Conservation (phyloP, 805 yeast species). For the Metschnikowia aberdeeniae region DNA sequence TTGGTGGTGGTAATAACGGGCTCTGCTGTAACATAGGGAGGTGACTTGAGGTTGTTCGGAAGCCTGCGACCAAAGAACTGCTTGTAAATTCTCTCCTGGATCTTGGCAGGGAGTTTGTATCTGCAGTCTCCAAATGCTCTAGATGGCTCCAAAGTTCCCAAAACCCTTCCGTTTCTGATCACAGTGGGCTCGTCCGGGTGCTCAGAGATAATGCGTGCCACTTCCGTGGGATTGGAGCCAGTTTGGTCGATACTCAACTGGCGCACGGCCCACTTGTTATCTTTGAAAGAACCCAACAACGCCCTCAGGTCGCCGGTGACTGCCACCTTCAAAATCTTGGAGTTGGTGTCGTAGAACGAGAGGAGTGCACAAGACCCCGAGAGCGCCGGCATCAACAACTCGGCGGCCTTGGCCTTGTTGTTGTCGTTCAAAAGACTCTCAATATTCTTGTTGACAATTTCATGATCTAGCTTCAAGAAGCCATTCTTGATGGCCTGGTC, state of each 20-base stretch:
- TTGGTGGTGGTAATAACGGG: conserved; percentile 86
- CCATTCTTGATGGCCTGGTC: conserved; percentile 81
- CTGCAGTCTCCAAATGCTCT: conserved; percentile 97
- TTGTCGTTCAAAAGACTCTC: conserved; percentile 66
- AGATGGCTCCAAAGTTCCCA: conserved; percentile 92
- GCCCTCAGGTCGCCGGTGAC: conserved; percentile 97
- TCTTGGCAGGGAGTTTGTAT: conserved; percentile 74
- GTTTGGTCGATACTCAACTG: conserved; percentile 91
- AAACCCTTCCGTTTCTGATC: conserved; percentile 79
- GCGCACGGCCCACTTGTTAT: conserved; percentile 80
- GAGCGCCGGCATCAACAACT: conserved; percentile 82
- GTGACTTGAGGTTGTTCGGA: conserved; percentile 72
- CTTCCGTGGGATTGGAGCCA: conserved; percentile 86
- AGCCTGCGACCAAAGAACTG: conserved; percentile 78
- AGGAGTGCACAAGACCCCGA: conserved; percentile 93
- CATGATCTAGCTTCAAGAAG: conserved; percentile 78
- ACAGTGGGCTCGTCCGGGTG: conserved; percentile 91
- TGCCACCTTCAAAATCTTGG: conserved; percentile 75
- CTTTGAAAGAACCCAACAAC: conserved; percentile 67
- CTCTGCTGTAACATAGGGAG: conserved; percentile 97
- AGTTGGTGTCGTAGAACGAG: conserved; percentile 77
- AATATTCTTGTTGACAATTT: conserved; percentile 73
- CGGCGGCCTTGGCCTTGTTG: conserved; percentile 64
- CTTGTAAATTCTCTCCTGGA: conserved; percentile 69
- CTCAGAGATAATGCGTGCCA: conserved; percentile 72